These are phyloP conservation scores for Scedosporium minutisporum DNA, from an alignment of 2,329 filamentous ascomycete species.

Conservation along the genomic window DNA sequence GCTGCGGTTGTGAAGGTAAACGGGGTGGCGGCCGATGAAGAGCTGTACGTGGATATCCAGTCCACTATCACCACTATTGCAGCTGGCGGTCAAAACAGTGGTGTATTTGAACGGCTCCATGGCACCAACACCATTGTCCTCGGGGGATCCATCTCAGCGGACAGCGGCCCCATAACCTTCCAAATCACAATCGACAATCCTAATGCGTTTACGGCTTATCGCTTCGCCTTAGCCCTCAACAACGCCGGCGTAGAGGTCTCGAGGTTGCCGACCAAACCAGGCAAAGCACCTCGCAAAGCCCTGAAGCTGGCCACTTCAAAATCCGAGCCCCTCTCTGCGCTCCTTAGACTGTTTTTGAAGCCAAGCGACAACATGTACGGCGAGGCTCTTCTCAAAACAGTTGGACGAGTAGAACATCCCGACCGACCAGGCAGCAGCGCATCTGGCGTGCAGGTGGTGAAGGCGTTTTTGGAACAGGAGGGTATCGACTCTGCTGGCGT, in stretches of 20 bases:
- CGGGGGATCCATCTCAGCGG: background rate
- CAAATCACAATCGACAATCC: conserved; percentile 5
- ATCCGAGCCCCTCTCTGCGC: background rate
- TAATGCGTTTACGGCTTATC: conserved; percentile 6
- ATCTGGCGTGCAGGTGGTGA: background rate
- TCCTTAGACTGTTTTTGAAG: conserved; percentile 6
- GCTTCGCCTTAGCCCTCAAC: conserved; percentile 5
- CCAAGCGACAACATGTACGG: conserved; percentile 9
- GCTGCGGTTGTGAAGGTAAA: background rate
- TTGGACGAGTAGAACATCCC: background rate
- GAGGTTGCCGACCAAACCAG: background rate
- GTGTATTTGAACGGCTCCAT: background rate
- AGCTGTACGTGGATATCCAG: conserved; percentile 4
- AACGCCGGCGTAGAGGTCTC: conserved; percentile 4
- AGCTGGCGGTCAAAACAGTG: background rate
- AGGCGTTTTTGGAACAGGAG: background rate
- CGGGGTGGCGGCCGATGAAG: background rate
- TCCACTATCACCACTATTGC: conserved; percentile 1
- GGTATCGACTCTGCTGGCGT: background rate
- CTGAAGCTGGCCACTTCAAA: background rate
- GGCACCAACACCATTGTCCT: conserved; percentile 4
- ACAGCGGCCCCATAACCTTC: background rate
- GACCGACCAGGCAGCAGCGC: background rate
- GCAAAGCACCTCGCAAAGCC: background rate
- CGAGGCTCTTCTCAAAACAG: conserved; percentile 7